Evolutionary conservation across 2,329 filamentous ascomycete genomes (phyloP), one percentile per base, ranked within the genome.

Genomic region (Macrophomina tecta): DNA sequence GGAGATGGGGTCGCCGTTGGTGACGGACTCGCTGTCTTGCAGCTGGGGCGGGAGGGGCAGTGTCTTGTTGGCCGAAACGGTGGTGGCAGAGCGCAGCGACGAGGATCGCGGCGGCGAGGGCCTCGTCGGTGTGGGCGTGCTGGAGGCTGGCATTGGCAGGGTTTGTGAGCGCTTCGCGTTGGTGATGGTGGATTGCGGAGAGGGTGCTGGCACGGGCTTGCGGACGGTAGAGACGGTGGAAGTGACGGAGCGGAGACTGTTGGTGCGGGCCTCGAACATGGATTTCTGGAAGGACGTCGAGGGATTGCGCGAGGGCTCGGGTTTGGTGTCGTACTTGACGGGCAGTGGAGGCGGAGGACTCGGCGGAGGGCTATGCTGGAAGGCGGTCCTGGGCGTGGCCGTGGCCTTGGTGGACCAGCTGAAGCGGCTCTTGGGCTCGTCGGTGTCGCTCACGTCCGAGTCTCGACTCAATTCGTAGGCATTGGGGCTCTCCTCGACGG

Each of bases 361-460:
- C 9, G 78, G 76, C 3, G 80, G 80, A 48, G 79, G 79, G 56
- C 79, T 80, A 64, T 79, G 76, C 56, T 80, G 78, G 66, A 80
- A 77, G 67, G 72, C 74, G 72, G 73, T 74, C 74, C 40, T 72
- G 74, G 34, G 75, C 73, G 63, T 78, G 69, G 73, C 75, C 32
- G 74, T 76, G 30, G 75, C 74, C 60, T 77, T 70, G 16, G 79
- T 81, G 42, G 78, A 80, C 79, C 79, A 81, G 71, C 78, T 80
- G 73, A 80, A 81, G 65, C 76, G 78, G 68, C 78, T 79, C 23
- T 69, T 62, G 40, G 68, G 72, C 12, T 70, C 71, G 55, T 71
- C 69, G 28, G 36, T 38, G 9, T n/a, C 32, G 60, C 55, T 60
- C 56, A 60, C 28, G 28, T 46, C 40, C 1, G 56, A 60, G 23